Conservation (phyloP, 495 filamentous ascomycete species). For the Xylaria castorea region DNA sequence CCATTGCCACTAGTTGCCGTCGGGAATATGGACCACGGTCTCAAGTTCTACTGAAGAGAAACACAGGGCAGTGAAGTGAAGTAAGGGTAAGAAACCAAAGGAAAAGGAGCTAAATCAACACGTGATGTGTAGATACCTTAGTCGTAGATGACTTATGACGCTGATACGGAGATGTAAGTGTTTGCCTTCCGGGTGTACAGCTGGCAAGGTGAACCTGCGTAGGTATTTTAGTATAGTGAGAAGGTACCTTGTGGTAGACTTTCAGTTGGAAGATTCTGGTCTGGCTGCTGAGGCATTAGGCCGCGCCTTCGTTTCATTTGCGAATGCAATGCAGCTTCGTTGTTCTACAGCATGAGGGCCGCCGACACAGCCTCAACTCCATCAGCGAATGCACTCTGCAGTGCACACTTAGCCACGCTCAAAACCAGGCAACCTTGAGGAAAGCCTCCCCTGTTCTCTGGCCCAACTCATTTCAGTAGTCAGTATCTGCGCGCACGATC, state of each 20-base stretch:
- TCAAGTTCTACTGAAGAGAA: neutral
- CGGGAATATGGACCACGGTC: neutral
- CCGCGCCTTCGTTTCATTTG: neutral
- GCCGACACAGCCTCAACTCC: conserved; percentile 1
- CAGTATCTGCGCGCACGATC: neutral
- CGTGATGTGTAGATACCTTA: neutral
- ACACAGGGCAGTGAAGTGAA: neutral
- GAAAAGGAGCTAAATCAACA: neutral
- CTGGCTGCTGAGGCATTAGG: neutral
- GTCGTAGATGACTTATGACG: neutral
- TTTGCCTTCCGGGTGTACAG: neutral
- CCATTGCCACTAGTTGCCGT: neutral
- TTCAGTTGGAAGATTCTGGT: neutral
- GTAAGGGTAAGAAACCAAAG: neutral
- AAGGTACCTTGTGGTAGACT: neutral
- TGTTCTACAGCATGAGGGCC: conserved; percentile 5
- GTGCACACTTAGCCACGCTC: neutral
- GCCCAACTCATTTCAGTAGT: neutral
- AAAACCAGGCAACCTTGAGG: neutral
- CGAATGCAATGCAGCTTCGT: neutral
- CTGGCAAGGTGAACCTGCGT: neutral
- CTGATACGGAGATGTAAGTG: neutral
- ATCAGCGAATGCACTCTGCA: conserved; percentile 5
- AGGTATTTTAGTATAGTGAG: no score
- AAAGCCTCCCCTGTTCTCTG: neutral